phyloP scores from a whole-genome alignment of 345 rosid species.

The Gossypioides kirkii region DNA sequence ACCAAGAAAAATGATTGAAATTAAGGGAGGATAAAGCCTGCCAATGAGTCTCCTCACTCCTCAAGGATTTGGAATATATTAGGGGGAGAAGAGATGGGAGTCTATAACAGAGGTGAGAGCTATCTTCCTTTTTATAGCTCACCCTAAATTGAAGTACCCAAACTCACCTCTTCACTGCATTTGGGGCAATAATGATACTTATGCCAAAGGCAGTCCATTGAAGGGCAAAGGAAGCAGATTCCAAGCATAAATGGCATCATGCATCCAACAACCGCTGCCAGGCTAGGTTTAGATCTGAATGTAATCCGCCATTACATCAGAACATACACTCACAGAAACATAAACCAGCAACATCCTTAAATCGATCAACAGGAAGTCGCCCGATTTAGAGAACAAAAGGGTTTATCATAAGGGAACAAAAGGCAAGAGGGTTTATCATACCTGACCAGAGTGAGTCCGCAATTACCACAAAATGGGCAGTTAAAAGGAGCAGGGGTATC shows the following conservation, averaged over 20 bases:
- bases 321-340: background rate
- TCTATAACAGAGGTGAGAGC: no score
- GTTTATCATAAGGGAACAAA: background rate
- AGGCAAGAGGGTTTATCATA: conserved; percentile 6
- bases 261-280: conserved; percentile 89
- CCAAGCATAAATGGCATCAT: conserved; percentile 95
- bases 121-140: no score
- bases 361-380: background rate
- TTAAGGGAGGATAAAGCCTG: background rate
- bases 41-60: background rate
- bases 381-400: background rate
- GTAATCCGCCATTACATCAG: no score
- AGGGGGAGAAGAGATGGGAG: no score
- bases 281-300: conserved; percentile 81
- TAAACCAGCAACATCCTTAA: background rate
- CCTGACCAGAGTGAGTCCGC: conserved; percentile 81
- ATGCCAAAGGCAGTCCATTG: conserved; percentile 98
- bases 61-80: background rate
- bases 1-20: background rate
- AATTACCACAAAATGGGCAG: conserved; percentile 63
- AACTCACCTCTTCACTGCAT: conserved; percentile 61
- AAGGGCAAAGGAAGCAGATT: conserved; percentile 83
- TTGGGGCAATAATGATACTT: conserved; percentile 86
- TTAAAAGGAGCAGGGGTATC: conserved; percentile 96
- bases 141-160: no score